phyloP scores from a whole-genome alignment of 2,329 filamentous ascomycete genomes.

The Exserohilum rostratum region DNA sequence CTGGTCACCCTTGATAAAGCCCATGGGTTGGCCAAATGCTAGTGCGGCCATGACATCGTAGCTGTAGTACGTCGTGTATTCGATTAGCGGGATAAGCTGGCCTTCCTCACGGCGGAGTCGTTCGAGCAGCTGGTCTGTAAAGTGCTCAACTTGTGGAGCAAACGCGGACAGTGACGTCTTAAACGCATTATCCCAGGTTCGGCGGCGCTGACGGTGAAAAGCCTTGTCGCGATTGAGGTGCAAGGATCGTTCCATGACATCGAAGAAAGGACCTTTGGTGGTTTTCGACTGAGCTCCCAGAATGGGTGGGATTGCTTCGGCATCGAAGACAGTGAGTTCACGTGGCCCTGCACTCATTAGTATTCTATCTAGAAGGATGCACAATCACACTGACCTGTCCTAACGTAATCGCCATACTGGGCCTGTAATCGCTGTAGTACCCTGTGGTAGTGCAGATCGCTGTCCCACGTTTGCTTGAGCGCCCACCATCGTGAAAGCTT shows the following conservation, averaged over 20 bases:
- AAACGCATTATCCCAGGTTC: conserved; percentile 40
- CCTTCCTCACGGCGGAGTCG: conserved; percentile 25
- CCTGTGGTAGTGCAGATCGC: conserved; percentile 22
- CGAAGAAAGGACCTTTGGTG: conserved; percentile 35
- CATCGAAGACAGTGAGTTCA: conserved; percentile 34
- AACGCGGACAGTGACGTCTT: conserved; percentile 33
- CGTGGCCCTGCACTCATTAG: conserved; percentile 24
- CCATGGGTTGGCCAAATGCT: conserved; percentile 52
- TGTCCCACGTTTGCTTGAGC: conserved; percentile 23
- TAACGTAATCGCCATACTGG: conserved; percentile 34
- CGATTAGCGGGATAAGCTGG: conserved; percentile 45
- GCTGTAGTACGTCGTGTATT: conserved; percentile 52
- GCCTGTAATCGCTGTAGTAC: conserved; percentile 27
- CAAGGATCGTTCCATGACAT: conserved; percentile 29
- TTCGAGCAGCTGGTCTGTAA: conserved; percentile 30
- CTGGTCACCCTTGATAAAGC: conserved; percentile 45
- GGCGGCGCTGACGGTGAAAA: conserved; percentile 34
- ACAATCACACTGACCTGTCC: conserved; percentile 24
- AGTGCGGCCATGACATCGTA: conserved; percentile 56
- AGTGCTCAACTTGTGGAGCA: conserved; percentile 28
- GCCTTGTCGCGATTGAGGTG: conserved; percentile 34
- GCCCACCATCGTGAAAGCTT: conserved; percentile 34
- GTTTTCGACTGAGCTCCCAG: conserved; percentile 30
- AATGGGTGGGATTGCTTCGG: conserved; percentile 27
- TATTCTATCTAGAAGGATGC: background rate